These are phyloP conservation scores for Pichia scutulata DNA, from an alignment of 805 yeast species.

Conservation along the genomic window DNA sequence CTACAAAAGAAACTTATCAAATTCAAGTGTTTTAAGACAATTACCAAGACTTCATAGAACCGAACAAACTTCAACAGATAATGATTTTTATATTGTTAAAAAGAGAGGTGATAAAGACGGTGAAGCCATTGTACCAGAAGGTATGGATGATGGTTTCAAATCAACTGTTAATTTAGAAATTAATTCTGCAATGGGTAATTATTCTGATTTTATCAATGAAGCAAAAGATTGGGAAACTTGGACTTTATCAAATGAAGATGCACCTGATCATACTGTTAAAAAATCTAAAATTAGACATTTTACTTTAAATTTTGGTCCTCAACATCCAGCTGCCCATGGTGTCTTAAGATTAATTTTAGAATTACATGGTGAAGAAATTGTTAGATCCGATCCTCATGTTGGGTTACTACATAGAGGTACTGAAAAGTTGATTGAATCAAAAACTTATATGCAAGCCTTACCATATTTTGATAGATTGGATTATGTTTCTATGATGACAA, in stretches of 20 bases:
- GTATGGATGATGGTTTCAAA: constrained; percentile 18
- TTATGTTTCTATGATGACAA: constrained; percentile 33
- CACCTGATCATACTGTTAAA: constrained; percentile 30
- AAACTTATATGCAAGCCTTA: background rate
- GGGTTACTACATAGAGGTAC: constrained; percentile 86
- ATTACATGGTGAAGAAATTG: constrained; percentile 81
- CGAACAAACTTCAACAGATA: constrained; percentile 22
- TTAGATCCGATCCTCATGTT: constrained; percentile 83
- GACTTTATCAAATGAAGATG: constrained; percentile 29
- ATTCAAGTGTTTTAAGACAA: constrained; percentile 6
- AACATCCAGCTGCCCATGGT: constrained; percentile 94
- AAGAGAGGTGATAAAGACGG: constrained; percentile 24
- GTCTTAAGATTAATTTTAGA: constrained; percentile 81
- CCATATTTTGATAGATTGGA: background rate
- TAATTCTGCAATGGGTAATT: constrained; percentile 37
- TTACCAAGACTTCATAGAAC: constrained; percentile 14
- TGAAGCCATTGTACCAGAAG: constrained; percentile 14
- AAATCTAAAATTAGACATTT: constrained; percentile 67
- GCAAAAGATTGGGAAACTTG: constrained; percentile 30
- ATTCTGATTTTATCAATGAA: constrained; percentile 28
- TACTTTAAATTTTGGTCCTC: constrained; percentile 88
- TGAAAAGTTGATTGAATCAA: constrained; percentile 73
- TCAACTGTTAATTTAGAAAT: constrained; percentile 26
- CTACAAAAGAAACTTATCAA: constrained; percentile 5
- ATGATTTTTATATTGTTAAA: constrained; percentile 25